Evolutionary conservation across 495 filamentous ascomycete genomes (phyloP).

Genomic region (Sphaerosporella brunnea): DNA sequence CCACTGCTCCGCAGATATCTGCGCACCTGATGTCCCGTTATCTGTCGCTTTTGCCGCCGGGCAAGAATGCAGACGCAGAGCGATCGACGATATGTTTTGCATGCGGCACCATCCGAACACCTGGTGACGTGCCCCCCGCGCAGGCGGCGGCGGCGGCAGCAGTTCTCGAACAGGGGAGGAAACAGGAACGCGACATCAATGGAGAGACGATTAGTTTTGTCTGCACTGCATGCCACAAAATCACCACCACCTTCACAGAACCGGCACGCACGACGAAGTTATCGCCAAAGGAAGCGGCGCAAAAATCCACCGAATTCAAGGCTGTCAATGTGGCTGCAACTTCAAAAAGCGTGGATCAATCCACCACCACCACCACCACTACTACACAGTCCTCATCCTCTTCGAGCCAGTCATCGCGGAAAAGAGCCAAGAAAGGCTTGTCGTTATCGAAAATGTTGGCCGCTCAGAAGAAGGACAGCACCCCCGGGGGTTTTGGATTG

Average conservation of each 20-base stretch:
- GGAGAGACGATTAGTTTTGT: neutral
- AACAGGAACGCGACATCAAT: neutral
- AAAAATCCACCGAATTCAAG: no score
- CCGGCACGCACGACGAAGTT: no score
- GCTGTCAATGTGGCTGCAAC: no score
- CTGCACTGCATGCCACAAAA: neutral
- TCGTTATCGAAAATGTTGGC: conserved; percentile 15
- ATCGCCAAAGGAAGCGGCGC: no score
- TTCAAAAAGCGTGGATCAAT: no score
- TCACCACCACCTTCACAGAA: no score
- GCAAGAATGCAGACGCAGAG: conserved; percentile 1
- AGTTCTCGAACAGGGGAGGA: neutral
- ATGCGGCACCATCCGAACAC: conserved; percentile 12
- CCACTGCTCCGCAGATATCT: conserved; percentile 14
- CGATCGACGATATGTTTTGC: conserved; percentile 4
- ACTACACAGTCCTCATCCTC: neutral
- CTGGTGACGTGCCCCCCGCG: no score
- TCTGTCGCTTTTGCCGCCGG: neutral
- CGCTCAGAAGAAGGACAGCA: conserved; percentile 14
- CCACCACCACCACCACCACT: neutral
- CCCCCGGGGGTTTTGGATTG: conserved; percentile 15
- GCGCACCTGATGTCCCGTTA: conserved; percentile 15
- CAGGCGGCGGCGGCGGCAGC: no score
- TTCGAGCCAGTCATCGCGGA: conserved; percentile 9
- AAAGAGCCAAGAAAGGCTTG: conserved; percentile 7